phyloP scores from a whole-genome alignment of 192 early-diverging fungal genomes.

The Geranomyces variabilis region DNA sequence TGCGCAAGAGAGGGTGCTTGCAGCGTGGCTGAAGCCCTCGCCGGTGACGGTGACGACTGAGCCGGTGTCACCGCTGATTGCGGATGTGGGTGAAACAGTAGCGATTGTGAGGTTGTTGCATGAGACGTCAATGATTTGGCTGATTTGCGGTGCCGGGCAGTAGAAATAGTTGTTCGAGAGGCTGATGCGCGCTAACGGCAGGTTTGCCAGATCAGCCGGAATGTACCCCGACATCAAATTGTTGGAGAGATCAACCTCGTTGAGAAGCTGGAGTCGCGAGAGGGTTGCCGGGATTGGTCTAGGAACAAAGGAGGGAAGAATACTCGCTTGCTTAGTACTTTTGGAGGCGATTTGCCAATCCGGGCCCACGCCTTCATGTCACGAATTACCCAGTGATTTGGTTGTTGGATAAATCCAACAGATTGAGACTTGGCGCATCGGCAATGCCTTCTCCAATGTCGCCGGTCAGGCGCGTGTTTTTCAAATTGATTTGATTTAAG shows the following conservation, averaged over 20 bases:
- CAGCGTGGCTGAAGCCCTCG: neutral
- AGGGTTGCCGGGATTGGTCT: slow-evolving; percentile 11
- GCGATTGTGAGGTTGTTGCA: slow-evolving; percentile 22
- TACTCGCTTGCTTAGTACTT: too few species aligned
- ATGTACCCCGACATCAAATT: slow-evolving; percentile 25
- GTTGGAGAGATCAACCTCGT: slow-evolving; percentile 18
- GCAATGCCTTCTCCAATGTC: neutral
- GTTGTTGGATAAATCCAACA: slow-evolving; percentile 16
- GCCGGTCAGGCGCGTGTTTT: slow-evolving; percentile 1
- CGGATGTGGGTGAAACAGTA: slow-evolving; percentile 12
- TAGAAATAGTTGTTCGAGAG: slow-evolving; percentile 26
- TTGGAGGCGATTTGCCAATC: too few species aligned
- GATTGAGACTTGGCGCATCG: slow-evolving; percentile 11
- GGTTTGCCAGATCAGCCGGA: neutral
- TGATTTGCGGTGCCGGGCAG: slow-evolving; percentile 27
- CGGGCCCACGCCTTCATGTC: too few species aligned
- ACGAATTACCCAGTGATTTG: slow-evolving; percentile 24
- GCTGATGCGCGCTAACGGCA: neutral
- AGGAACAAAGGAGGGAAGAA: neutral
- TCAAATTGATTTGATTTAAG: slow-evolving; percentile 15
- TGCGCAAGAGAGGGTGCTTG: slow-evolving; percentile 1
- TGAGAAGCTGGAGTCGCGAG: slow-evolving; percentile 11
- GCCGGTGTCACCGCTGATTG: neutral
- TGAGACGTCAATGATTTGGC: slow-evolving; percentile 11
- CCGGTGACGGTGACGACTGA: slow-evolving; percentile 9